These are phyloP conservation scores for Graphilbum ipis-grandicollis DNA, from an alignment of 2,329 filamentous ascomycete species.

Conservation along the genomic window DNA sequence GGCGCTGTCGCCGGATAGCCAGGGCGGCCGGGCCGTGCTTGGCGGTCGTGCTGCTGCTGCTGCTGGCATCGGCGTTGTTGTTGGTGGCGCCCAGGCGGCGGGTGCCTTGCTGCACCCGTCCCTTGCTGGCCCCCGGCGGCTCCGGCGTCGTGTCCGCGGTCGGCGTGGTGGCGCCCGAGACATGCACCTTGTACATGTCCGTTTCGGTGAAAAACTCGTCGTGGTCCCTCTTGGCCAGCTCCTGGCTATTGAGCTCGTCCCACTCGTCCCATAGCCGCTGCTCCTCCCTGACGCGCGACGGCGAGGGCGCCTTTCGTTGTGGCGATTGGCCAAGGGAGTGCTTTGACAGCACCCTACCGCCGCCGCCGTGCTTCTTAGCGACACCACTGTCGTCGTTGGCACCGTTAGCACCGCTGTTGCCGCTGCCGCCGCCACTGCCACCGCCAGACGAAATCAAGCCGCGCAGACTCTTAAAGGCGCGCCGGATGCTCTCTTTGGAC, in stretches of 20 bases:
- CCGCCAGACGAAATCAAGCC: too few species aligned
- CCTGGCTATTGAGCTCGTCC: slow-evolving; percentile 5
- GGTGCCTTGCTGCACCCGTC: too few species aligned
- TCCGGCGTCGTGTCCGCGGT: neutral
- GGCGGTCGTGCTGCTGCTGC: neutral
- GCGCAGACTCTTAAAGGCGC: slow-evolving; percentile 4
- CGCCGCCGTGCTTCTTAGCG: too few species aligned
- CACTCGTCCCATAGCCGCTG: slow-evolving; percentile 5
- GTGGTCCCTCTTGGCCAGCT: neutral
- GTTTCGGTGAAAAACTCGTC: slow-evolving; percentile 4
- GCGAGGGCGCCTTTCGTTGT: neutral
- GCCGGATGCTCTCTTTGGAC: slow-evolving; percentile 3
- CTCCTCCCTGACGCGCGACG: neutral
- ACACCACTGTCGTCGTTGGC: too few species aligned
- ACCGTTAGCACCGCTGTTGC: too few species aligned
- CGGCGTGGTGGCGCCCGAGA: neutral
- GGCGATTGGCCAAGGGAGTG: neutral
- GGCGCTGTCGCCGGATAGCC: slow-evolving; percentile 13
- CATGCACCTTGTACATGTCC: slow-evolving; percentile 4
- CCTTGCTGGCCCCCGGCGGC: too few species aligned
- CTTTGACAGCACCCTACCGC: slow-evolving; percentile 1
- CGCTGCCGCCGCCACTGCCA: too few species aligned
- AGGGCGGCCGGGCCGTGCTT: slow-evolving; percentile 1
- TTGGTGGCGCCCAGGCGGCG: neutral
- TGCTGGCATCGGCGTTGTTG: neutral